Percentiles rank a stretch among this genome's conserved stretches.
Evolutionary conservation across 2,329 filamentous ascomycete species (phyloP).

Genomic region (Elsinoe arachidis): DNA sequence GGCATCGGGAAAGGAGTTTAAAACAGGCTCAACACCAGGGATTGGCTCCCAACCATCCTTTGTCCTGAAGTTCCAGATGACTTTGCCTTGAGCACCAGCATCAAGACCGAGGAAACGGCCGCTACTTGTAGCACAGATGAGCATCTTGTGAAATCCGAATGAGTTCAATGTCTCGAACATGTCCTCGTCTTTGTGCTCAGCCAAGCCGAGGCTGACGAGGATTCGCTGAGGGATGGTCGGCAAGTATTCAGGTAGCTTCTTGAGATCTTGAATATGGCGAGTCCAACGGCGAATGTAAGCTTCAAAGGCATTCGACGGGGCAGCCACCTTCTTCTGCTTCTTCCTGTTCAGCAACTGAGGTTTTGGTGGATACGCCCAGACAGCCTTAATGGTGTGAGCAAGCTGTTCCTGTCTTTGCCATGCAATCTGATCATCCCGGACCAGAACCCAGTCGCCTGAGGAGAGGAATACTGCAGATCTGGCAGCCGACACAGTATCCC

Average conservation of each 20-base stretch:
- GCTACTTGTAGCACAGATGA: conserved; percentile 68
- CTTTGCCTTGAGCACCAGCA: conserved; percentile 60
- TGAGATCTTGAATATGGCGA: conserved; percentile 70
- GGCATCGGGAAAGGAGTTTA: conserved; percentile 14
- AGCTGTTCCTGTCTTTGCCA: conserved; percentile 81
- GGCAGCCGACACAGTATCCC: conserved; percentile 61
- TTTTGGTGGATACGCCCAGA: conserved; percentile 56
- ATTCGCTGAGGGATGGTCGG: conserved; percentile 60
- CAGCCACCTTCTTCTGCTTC: neutral
- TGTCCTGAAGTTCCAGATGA: conserved; percentile 66
- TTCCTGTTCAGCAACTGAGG: neutral
- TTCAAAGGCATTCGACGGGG: conserved; percentile 55
- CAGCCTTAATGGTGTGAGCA: conserved; percentile 67
- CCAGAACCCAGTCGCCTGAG: conserved; percentile 67
- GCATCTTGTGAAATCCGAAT: conserved; percentile 83
- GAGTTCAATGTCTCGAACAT: conserved; percentile 54
- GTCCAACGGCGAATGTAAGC: conserved; percentile 85
- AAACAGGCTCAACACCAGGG: conserved; percentile 7
- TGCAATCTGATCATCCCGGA: conserved; percentile 69
- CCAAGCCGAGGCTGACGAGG: conserved; percentile 39
- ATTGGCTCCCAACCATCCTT: neutral
- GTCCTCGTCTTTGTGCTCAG: conserved; percentile 15
- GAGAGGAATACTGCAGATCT: conserved; percentile 61
- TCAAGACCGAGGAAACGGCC: conserved; percentile 76
- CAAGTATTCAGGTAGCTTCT: conserved; percentile 66